Conservation (phyloP, 2,329 filamentous ascomycete genomes). For the Penicillium occitanis region DNA sequence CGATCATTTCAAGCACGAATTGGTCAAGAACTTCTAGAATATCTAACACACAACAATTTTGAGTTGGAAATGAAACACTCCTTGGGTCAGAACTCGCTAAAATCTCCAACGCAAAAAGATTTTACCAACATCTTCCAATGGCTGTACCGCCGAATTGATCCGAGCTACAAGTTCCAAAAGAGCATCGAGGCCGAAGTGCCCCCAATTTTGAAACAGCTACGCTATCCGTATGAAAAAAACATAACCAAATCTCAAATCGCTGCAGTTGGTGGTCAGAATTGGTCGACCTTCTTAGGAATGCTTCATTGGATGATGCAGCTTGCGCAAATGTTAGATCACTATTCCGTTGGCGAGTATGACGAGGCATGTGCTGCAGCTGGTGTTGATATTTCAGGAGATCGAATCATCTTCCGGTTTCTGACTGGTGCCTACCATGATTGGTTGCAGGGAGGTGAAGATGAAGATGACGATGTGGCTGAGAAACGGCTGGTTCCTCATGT, state of each 20-base stretch:
- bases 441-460: slow-evolving; percentile 88
- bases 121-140: slow-evolving; percentile 98
- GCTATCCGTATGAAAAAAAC: slow-evolving; percentile 91
- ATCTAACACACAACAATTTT: slow-evolving; percentile 89
- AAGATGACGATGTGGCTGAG: slow-evolving; percentile 79
- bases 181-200: slow-evolving; percentile 94
- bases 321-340: slow-evolving; percentile 88
- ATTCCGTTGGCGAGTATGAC: slow-evolving; percentile 75
- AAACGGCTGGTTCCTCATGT: slow-evolving; percentile 78
- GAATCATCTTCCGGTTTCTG: slow-evolving; percentile 91
- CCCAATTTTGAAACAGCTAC: slow-evolving; percentile 84
- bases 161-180: slow-evolving; percentile 88
- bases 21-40: slow-evolving; percentile 86
- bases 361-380: slow-evolving; percentile 86
- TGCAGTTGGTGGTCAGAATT: slow-evolving; percentile 94
- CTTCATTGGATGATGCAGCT: slow-evolving; percentile 99
- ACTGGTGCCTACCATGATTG: slow-evolving; percentile 89
- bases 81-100: slow-evolving; percentile 85
- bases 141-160: slow-evolving; percentile 94
- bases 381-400: slow-evolving; percentile 81
- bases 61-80: slow-evolving; percentile 97
- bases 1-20: slow-evolving; percentile 76
- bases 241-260: slow-evolving; percentile 96
- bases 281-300: slow-evolving; percentile 89
- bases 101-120: slow-evolving; percentile 95